Base-by-base conservation (phyloP, 352 stramenopile genomes). In the Phytophthora pinifolia region DNA sequence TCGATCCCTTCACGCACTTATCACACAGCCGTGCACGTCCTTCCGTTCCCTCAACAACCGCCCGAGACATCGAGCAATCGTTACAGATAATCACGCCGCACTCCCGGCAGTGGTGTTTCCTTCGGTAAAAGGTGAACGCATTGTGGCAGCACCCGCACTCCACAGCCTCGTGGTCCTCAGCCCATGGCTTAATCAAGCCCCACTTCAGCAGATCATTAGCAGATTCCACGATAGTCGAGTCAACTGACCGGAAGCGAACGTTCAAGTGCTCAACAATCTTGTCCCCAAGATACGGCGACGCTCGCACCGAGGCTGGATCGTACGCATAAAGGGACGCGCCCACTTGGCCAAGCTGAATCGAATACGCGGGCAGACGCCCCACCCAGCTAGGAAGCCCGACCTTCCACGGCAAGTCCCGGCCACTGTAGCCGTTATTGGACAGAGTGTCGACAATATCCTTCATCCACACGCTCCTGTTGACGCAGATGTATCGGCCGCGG, bases 401-500 rank as follows among this genome's bases (percentile, higher is more conserved):
- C 30, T 77, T 74, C 79, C 83, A 92, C 3, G 86, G 86, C n/a
- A 96, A 66, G 67, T 94, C 83, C 25, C 86, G 78, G 0, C 86
- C 86, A 64, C 86, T 96, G 66, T 85, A 94, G 4, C 86, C 86
- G 60, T 96, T 93, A 36, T 72, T 79, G 2, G 83, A 67, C 9
- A 96, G 60, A n/a, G 84, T 87, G 35, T 96, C 83, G 4, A 96
- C 86, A 39, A 96, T 80, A 17, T 96, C 86, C 49, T 92, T 92
- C 80, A 96, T 89, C 83, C 82, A 96, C 3, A 96, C 70, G 1
- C 57, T 92, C 37, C 70, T 76, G 53, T 93, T 92, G 12, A 96
- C 86, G 35, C 82, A 94, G 44, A 94, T 93, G 64, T 96, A 96
- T 29, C 86, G 80, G 6, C 83, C 82, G 42, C 79, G 76, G 17